These are phyloP conservation scores for Taiozyma sp. DNA, from an alignment of 1,139 yeast species.

Conservation along the genomic window DNA sequence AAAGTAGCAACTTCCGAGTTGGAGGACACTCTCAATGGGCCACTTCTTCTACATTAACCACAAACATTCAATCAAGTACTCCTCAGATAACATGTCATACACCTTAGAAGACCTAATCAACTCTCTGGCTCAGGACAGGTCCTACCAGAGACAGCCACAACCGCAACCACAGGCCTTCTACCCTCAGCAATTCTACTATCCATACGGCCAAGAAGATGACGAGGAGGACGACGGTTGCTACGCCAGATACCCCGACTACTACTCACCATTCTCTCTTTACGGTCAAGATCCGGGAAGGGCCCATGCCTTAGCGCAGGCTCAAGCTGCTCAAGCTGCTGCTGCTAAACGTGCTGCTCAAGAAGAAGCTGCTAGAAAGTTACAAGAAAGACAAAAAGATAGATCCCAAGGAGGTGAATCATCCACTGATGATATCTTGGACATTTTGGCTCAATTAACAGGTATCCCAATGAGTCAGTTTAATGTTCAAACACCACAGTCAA, in stretches of 20 bases:
- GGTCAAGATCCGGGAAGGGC: background rate
- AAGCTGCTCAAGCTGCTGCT: background rate
- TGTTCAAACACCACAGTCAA: background rate
- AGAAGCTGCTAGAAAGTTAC: background rate
- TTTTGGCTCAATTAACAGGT: constrained; percentile 6
- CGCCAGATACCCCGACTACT: constrained; percentile 4
- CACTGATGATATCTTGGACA: constrained; percentile 4
- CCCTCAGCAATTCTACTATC: background rate
- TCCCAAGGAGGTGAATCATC: background rate
- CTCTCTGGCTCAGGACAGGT: constrained; percentile 10
- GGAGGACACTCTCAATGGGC: constrained; percentile 7
- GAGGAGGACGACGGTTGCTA: constrained; percentile 7
- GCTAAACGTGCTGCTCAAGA: background rate
- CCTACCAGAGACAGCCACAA: constrained; percentile 3
- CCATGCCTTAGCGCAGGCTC: background rate
- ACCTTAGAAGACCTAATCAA: constrained; percentile 17
- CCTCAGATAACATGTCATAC: background rate
- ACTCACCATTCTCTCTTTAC: background rate
- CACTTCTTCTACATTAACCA: constrained; percentile 7
- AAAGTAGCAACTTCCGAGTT: background rate
- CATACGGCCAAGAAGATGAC: background rate
- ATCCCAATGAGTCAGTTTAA: background rate
- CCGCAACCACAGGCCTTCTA: constrained; percentile 3
- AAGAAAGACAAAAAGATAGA: background rate
- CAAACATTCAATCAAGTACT: background rate